Conservation (phyloP, 805 yeast genomes). For the Jamesozyma lodderae region DNA sequence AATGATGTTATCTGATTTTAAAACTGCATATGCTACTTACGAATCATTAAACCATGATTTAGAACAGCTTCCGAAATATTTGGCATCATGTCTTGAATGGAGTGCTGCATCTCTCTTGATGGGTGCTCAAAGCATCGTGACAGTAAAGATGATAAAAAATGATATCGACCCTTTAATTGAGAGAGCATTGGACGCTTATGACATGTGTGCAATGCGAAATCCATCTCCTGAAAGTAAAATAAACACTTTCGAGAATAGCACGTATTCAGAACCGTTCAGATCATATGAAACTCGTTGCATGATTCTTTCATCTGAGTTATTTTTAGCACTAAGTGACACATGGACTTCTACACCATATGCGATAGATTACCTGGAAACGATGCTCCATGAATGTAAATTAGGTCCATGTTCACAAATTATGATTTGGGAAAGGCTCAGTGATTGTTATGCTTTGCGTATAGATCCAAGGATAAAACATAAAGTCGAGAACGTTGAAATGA, state of each 20-base stretch:
- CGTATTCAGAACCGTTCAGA: conserved; percentile 23
- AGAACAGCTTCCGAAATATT: conserved; percentile 37
- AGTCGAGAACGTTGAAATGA: conserved; percentile 12
- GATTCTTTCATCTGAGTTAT: conserved; percentile 61
- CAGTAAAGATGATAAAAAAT: conserved; percentile 35
- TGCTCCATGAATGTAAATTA: conserved; percentile 36
- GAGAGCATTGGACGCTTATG: conserved; percentile 25
- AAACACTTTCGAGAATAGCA: not conserved
- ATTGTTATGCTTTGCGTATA: conserved; percentile 39
- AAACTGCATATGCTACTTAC: conserved; percentile 72
- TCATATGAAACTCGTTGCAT: conserved; percentile 62
- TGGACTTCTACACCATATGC: conserved; percentile 38
- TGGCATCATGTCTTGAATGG: conserved; percentile 83
- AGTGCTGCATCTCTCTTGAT: conserved; percentile 64
- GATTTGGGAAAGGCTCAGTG: conserved; percentile 45
- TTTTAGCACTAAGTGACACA: conserved; percentile 36
- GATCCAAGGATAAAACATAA: conserved; percentile 31
- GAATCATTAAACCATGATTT: conserved; percentile 76
- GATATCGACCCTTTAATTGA: conserved; percentile 36
- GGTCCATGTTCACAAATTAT: conserved; percentile 42
- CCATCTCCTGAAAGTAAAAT: not conserved
- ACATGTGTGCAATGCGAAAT: conserved; percentile 27
- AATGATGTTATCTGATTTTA: conserved; percentile 82
- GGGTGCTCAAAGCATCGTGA: conserved; percentile 38
- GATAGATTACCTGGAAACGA: conserved; percentile 37